Conservation (phyloP, 805 yeast genomes). For the Metschnikowia cerradonensis region DNA sequence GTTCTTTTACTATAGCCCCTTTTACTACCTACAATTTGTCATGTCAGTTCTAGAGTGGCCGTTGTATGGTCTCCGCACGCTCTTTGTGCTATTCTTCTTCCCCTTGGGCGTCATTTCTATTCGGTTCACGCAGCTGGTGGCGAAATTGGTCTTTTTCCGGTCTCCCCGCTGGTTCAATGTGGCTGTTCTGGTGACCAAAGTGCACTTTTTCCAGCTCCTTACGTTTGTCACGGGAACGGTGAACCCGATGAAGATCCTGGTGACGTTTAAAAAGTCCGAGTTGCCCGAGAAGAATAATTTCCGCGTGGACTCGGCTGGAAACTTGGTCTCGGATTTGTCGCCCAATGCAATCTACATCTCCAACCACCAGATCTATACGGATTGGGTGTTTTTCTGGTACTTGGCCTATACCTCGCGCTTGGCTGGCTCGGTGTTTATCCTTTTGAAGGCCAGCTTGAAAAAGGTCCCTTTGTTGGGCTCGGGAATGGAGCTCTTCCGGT, state of each 20-base stretch:
- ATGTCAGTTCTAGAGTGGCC: slow-evolving; percentile 10
- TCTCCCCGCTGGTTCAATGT: slow-evolving; percentile 35
- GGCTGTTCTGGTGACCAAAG: slow-evolving; percentile 51
- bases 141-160: slow-evolving; percentile 27
- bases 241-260: slow-evolving; percentile 49
- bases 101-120: slow-evolving; percentile 36
- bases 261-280: slow-evolving; percentile 45
- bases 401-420: slow-evolving; percentile 62
- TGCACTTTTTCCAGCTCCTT: slow-evolving; percentile 52
- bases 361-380: slow-evolving; percentile 93
- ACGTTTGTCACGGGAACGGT: slow-evolving; percentile 47
- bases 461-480: slow-evolving; percentile 74
- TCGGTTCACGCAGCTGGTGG: slow-evolving; percentile 43
- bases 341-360: slow-evolving; percentile 65
- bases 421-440: slow-evolving; percentile 63
- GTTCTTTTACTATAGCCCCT: too few species aligned
- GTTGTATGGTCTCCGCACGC: slow-evolving; percentile 19
- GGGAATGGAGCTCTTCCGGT: slow-evolving; percentile 78
- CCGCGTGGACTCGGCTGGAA: slow-evolving; percentile 18
- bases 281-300: slow-evolving; percentile 29
- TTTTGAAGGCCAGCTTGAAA: slow-evolving; percentile 68
- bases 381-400: slow-evolving; percentile 93
- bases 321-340: slow-evolving; percentile 27
- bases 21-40: too few species aligned
- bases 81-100: slow-evolving; percentile 21